Conservation (phyloP, 1,139 yeast genomes). For the Arxiozyma heterogenica region DNA sequence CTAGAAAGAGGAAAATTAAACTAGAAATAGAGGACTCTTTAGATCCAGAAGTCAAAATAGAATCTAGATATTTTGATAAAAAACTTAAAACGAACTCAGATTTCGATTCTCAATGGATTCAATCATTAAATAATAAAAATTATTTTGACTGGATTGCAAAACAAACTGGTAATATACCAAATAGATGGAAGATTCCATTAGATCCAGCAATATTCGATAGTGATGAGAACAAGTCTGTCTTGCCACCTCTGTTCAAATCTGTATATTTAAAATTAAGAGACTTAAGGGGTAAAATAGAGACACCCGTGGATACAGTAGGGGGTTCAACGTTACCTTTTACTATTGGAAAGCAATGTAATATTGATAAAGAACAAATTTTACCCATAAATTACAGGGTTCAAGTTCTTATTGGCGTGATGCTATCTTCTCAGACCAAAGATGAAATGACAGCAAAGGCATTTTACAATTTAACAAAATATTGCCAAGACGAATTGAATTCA, state of each 20-base stretch:
- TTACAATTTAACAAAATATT: slow-evolving; percentile 43
- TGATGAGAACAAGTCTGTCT: background rate
- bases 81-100: background rate
- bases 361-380: slow-evolving; percentile 24
- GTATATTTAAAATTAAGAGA: slow-evolving; percentile 54
- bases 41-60: background rate
- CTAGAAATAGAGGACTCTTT: background rate
- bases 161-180: slow-evolving; percentile 21
- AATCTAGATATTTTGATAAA: slow-evolving; percentile 9
- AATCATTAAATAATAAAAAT: slow-evolving; percentile 16
- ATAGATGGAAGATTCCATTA: slow-evolving; percentile 19
- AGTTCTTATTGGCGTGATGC: slow-evolving; percentile 68
- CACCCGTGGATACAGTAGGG: slow-evolving; percentile 89
- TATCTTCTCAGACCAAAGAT: slow-evolving; percentile 89
- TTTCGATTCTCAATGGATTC: slow-evolving; percentile 20
- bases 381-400: slow-evolving; percentile 57
- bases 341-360: slow-evolving; percentile 28
- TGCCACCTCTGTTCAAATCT: slow-evolving; percentile 34
- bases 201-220: background rate
- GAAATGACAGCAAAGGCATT: slow-evolving; percentile 74
- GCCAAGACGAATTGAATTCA: slow-evolving; percentile 32
- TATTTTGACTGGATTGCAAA: slow-evolving; percentile 23
- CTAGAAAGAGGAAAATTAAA: background rate
- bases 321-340: slow-evolving; percentile 66
- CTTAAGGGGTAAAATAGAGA: slow-evolving; percentile 53